Evolutionary conservation across 768 basidiomycete genomes (phyloP).

Genomic region (Russula sp.): DNA sequence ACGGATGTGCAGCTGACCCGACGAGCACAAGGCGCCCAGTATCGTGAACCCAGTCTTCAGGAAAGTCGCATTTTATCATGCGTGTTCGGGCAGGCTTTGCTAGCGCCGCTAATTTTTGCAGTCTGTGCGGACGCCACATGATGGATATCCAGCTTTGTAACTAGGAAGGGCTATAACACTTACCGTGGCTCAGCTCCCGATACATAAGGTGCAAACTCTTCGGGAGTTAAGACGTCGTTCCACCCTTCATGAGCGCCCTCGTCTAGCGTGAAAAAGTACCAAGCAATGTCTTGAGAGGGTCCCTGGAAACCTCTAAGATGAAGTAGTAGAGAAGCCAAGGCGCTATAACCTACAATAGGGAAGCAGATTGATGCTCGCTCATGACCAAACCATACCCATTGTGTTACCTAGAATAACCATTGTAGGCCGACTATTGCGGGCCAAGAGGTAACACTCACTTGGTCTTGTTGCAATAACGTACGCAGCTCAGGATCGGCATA

Average conservation of each 20-base stretch:
- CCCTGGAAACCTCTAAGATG: not conserved
- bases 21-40: slow-evolving; percentile 30
- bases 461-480: slow-evolving; percentile 15
- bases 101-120: slow-evolving; percentile 23
- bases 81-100: slow-evolving; percentile 24
- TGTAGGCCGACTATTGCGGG: not conserved
- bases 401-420: slow-evolving; percentile 4
- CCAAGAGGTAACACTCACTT: slow-evolving; percentile 7
- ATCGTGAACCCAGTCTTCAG: slow-evolving; percentile 33
- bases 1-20: slow-evolving; percentile 37
- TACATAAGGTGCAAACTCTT: slow-evolving; percentile 14
- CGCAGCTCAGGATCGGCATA: slow-evolving; percentile 19
- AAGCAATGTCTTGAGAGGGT: slow-evolving; percentile 22
- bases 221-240: slow-evolving; percentile 17
- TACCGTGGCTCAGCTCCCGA: slow-evolving; percentile 21
- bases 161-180: not conserved
- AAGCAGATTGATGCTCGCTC: slow-evolving; percentile 23
- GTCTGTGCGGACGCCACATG: slow-evolving; percentile 1
- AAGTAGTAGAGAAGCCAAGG: not conserved
- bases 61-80: slow-evolving; percentile 23
- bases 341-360: slow-evolving; percentile 12
- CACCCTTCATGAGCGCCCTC: slow-evolving; percentile 18
- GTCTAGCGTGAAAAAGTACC: slow-evolving; percentile 27
- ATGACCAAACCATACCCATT: slow-evolving; percentile 24
- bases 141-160: not conserved